Evolutionary conservation across 345 rosid genomes (phyloP).

Genomic region (Syzygium aromaticum): DNA sequence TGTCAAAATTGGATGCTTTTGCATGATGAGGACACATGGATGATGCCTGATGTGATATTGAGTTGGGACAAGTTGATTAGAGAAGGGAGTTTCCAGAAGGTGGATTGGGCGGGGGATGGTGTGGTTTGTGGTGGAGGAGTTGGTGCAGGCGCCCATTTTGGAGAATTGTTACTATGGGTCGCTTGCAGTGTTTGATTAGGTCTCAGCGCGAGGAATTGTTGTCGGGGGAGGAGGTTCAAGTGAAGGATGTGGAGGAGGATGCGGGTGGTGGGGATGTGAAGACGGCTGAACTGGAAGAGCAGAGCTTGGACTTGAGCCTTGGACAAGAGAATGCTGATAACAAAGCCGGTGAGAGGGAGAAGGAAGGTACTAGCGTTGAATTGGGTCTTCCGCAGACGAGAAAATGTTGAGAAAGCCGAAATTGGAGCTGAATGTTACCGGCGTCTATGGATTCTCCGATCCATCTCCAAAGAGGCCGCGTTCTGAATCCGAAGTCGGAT

Average conservation of each 20-base stretch:
- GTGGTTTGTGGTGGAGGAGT: conserved; percentile 88
- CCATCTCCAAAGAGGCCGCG: no score
- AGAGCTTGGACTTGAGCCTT: conserved; percentile 53
- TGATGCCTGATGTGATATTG: conserved; percentile 51
- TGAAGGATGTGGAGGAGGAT: conserved; percentile 20
- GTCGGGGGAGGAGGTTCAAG: conserved; percentile 15
- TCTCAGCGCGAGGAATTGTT: conserved; percentile 36
- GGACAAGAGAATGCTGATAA: conserved; percentile 29
- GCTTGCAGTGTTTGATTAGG: conserved; percentile 70
- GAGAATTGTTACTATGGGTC: conserved; percentile 77
- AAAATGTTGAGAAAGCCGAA: no score
- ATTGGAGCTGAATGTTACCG: no score
- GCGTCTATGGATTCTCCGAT: no score
- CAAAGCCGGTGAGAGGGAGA: background rate
- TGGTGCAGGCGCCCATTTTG: conserved; percentile 26
- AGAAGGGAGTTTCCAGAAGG: conserved; percentile 56
- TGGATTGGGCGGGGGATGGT: conserved; percentile 66
- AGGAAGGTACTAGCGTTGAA: background rate
- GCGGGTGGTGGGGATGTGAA: conserved; percentile 1
- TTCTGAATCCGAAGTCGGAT: no score
- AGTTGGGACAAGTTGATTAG: conserved; percentile 33
- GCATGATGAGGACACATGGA: conserved; percentile 80
- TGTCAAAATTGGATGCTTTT: conserved; percentile 54
- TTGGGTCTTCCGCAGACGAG: background rate
- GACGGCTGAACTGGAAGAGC: conserved; percentile 36